phyloP scores from a whole-genome alignment of 805 yeast genomes.

The Wickerhamomyces xylosicus region DNA sequence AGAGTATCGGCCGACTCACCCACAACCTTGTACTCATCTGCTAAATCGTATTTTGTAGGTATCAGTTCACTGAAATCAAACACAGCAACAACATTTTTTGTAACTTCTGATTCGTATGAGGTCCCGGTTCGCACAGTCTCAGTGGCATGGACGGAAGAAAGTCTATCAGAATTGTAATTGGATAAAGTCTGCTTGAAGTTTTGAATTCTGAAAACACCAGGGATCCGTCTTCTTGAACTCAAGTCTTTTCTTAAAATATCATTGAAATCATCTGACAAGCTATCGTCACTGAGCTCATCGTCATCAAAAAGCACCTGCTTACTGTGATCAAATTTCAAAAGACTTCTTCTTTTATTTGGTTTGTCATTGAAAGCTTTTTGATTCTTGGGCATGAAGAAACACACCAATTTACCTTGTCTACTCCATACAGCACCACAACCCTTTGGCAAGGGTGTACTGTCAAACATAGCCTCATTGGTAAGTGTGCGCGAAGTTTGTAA shows the following conservation, averaged over 20 bases:
- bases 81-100: slow-evolving; percentile 48
- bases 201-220: slow-evolving; percentile 28
- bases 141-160: slow-evolving; percentile 9
- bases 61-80: slow-evolving; percentile 59
- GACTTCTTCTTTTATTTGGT: slow-evolving; percentile 27
- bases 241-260: slow-evolving; percentile 51
- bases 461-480: slow-evolving; percentile 27
- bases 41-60: slow-evolving; percentile 67
- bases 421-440: slow-evolving; percentile 93
- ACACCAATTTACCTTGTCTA: slow-evolving; percentile 63
- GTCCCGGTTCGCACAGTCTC: slow-evolving; percentile 7
- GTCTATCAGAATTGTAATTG: background rate
- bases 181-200: slow-evolving; percentile 4
- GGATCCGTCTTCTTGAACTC: slow-evolving; percentile 35
- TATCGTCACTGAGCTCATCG: slow-evolving; percentile 36
- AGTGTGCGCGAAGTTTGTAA: background rate
- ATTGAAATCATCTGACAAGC: slow-evolving; percentile 61
- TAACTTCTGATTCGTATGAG: slow-evolving; percentile 1
- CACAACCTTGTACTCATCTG: slow-evolving; percentile 51
- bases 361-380: slow-evolving; percentile 9
- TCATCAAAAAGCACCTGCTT: slow-evolving; percentile 15
- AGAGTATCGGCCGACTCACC: slow-evolving; percentile 56
- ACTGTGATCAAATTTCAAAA: slow-evolving; percentile 43
- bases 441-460: slow-evolving; percentile 84
- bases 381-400: slow-evolving; percentile 60